These are phyloP conservation scores for Teratosphaeria zuluensis DNA, from an alignment of 2,329 filamentous ascomycete genomes.

Conservation along the genomic window DNA sequence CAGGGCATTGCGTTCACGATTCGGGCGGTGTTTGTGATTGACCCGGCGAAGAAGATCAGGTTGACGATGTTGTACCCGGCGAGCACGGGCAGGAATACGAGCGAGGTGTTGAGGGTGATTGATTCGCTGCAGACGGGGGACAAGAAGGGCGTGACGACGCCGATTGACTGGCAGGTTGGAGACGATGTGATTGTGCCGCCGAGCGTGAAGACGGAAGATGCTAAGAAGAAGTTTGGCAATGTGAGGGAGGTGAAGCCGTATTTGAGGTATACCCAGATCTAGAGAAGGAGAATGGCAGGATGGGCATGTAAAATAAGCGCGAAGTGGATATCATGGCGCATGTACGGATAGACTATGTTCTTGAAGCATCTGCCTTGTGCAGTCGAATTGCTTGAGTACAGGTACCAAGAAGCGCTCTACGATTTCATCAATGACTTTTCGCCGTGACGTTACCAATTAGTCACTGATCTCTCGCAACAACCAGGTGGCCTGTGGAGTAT, in stretches of 20 bases:
- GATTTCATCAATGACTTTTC: background rate
- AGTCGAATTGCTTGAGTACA: background rate
- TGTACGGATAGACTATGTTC: background rate
- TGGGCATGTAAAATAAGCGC: background rate
- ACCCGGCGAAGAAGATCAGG: slow-evolving; percentile 87
- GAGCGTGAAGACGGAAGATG: slow-evolving; percentile 70
- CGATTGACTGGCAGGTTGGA: slow-evolving; percentile 81
- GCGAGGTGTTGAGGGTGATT: slow-evolving; percentile 49
- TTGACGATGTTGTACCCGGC: slow-evolving; percentile 89
- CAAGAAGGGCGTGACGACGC: slow-evolving; percentile 59
- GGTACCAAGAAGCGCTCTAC: background rate
- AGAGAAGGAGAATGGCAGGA: background rate
- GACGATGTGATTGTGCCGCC: slow-evolving; percentile 91
- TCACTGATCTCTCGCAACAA: background rate
- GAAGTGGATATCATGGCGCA: background rate
- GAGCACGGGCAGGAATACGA: slow-evolving; percentile 61
- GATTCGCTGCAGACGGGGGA: slow-evolving; percentile 58
- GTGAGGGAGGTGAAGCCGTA: slow-evolving; percentile 55
- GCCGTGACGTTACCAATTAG: background rate
- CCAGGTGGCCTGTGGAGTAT: background rate
- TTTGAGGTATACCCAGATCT: slow-evolving; percentile 56
- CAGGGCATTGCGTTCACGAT: slow-evolving; percentile 74
- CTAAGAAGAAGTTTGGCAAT: slow-evolving; percentile 77
- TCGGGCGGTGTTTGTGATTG: slow-evolving; percentile 88
- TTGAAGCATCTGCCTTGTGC: background rate